Conservation (phyloP, 2,329 filamentous ascomycete species). For the Pseudocercospora macadamiae region DNA sequence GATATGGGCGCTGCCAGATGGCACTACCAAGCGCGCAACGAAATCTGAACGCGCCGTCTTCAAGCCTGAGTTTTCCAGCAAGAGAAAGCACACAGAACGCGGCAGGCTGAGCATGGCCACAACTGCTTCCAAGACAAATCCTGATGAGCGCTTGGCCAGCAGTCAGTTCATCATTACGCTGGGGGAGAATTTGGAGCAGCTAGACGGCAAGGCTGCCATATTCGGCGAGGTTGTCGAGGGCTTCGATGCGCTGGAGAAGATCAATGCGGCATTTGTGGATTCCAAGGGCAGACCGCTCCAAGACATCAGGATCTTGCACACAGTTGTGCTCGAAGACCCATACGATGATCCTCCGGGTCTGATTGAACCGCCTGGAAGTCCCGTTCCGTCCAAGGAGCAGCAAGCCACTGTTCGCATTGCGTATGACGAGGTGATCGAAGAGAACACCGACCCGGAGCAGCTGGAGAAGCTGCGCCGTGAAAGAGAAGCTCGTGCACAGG, state of each 20-base stretch:
- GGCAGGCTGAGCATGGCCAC: slow-evolving; percentile 99
- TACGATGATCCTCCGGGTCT: slow-evolving; percentile 80
- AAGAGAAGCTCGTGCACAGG: slow-evolving; percentile 89
- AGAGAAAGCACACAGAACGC: slow-evolving; percentile 83
- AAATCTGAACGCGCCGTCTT: slow-evolving; percentile 55
- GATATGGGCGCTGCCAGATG: slow-evolving; percentile 83
- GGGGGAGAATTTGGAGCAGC: slow-evolving; percentile 83
- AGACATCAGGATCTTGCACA: slow-evolving; percentile 93
- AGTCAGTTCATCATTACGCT: slow-evolving; percentile 95
- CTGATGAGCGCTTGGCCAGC: slow-evolving; percentile 78
- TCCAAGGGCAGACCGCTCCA: slow-evolving; percentile 84
- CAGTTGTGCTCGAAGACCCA: slow-evolving; percentile 87
- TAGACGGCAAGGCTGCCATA: slow-evolving; percentile 91
- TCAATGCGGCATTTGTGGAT: slow-evolving; percentile 87
- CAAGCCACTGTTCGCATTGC: slow-evolving; percentile 89
- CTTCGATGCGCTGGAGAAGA: slow-evolving; percentile 90
- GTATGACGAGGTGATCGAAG: slow-evolving; percentile 80
- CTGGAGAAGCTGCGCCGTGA: slow-evolving; percentile 80
- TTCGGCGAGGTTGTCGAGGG: slow-evolving; percentile 96
- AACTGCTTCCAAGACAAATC: slow-evolving; percentile 71
- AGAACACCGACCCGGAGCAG: slow-evolving; percentile 77
- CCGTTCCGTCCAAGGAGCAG: slow-evolving; percentile 79
- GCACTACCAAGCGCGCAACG: slow-evolving; percentile 66
- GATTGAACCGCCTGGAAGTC: slow-evolving; percentile 76
- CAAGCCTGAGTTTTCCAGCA: slow-evolving; percentile 79